Conservation (phyloP, 2,329 filamentous ascomycete species). For the Talaromyces sp. region DNA sequence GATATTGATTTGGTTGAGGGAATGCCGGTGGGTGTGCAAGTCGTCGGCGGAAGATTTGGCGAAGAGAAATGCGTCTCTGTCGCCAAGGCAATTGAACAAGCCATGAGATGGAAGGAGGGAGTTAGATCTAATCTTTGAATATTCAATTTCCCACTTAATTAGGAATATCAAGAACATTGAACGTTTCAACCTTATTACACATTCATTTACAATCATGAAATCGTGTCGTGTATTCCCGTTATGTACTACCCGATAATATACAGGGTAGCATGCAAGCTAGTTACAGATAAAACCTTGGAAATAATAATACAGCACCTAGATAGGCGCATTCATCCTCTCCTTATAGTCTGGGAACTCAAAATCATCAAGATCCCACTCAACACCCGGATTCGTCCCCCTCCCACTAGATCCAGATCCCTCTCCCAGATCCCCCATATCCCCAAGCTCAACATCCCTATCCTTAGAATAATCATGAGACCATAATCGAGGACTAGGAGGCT, state of each 20-base stretch:
- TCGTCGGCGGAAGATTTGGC: conserved; percentile 36
- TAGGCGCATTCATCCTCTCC: conserved; percentile 25
- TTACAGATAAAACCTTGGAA: background rate
- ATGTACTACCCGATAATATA: background rate
- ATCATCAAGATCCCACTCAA: conserved; percentile 25
- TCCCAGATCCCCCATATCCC: background rate
- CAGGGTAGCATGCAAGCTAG: background rate
- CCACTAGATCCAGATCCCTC: background rate
- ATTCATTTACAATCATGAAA: background rate
- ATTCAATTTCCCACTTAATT: background rate
- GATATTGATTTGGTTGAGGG: conserved; percentile 35
- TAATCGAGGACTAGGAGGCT: background rate
- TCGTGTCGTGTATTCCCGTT: background rate
- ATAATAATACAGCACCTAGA: conserved; percentile 6
- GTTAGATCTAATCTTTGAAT: conserved; percentile 12
- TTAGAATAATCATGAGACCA: background rate
- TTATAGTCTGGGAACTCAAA: conserved; percentile 30
- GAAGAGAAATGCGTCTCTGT: conserved; percentile 39
- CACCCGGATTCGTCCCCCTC: conserved; percentile 3
- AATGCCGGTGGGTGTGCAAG: conserved; percentile 39
- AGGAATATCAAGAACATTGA: background rate
- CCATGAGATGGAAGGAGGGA: conserved; percentile 16
- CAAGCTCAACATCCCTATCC: conserved; percentile 1
- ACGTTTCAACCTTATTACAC: no score
- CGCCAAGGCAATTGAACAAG: conserved; percentile 35